Percentiles rank a stretch among this genome's conserved stretches.
These are phyloP conservation scores for Astragalus membranaceus DNA, from an alignment of 306 rosid species.

Conservation along the genomic window DNA sequence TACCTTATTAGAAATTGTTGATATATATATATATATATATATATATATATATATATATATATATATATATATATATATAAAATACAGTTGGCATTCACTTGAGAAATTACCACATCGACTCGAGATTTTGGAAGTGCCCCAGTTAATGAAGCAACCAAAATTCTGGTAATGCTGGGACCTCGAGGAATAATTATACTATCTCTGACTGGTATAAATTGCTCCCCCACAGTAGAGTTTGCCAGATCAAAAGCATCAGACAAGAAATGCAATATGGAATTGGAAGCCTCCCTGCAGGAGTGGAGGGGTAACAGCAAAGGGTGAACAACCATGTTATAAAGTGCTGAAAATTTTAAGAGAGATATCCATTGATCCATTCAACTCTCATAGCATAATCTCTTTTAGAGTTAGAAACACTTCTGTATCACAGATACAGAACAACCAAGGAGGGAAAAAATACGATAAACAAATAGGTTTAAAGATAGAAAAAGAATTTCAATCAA, in stretches of 20 bases:
- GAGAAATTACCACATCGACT: slow-evolving; percentile 65
- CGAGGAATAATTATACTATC: slow-evolving; percentile 74
- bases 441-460: background rate
- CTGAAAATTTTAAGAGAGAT: background rate
- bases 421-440: background rate
- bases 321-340: slow-evolving; percentile 2
- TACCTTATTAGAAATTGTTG: background rate
- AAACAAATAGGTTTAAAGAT: background rate
- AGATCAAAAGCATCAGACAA: slow-evolving; percentile 87
- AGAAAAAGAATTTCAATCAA: background rate
- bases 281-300: slow-evolving; percentile 78
- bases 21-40: too few species aligned
- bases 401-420: background rate
- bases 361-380: background rate
- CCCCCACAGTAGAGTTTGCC: slow-evolving; percentile 47
- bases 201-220: slow-evolving; percentile 64
- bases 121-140: slow-evolving; percentile 96
- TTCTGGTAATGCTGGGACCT: slow-evolving; percentile 62
- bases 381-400: background rate
- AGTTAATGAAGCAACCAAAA: slow-evolving; percentile 83
- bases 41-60: too few species aligned
- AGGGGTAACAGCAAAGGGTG: slow-evolving; percentile 14
- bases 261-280: slow-evolving; percentile 90
- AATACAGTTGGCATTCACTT: background rate
- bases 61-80: too few species aligned